Conservation (phyloP, 192 early-diverging fungal species). For the Umbelopsis isabellina region DNA sequence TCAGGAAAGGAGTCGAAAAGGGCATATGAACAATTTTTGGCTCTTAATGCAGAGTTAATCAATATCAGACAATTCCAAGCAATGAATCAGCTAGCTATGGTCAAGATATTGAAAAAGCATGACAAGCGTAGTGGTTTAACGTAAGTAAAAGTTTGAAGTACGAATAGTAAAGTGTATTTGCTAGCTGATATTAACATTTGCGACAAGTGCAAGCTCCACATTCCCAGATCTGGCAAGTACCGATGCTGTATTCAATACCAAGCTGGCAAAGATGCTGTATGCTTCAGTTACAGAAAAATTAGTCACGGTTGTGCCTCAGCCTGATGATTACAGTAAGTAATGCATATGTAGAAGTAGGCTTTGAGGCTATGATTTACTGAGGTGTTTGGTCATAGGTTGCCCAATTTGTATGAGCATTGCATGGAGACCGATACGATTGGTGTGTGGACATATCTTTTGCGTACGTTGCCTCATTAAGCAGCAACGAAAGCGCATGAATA, state of each 20-base stretch:
- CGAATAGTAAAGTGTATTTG: neutral
- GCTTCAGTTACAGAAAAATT: constrained; percentile 66
- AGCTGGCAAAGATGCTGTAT: constrained; percentile 63
- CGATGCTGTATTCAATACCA: constrained; percentile 57
- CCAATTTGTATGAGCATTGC: constrained; percentile 78
- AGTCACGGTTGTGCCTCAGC: constrained; percentile 75
- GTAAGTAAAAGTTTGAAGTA: neutral
- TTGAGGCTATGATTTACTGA: neutral
- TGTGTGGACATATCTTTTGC: constrained; percentile 82
- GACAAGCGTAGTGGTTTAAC: constrained; percentile 75
- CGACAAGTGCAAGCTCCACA: constrained; percentile 46
- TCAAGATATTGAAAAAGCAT: constrained; percentile 92
- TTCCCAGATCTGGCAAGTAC: constrained; percentile 53
- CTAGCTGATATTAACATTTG: neutral
- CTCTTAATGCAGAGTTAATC: constrained; percentile 74
- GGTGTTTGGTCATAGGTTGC: constrained; percentile 45
- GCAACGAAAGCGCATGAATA: constrained; percentile 58
- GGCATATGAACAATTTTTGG: constrained; percentile 55
- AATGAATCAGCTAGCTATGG: constrained; percentile 77
- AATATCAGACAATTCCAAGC: constrained; percentile 75
- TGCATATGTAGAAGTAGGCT: neutral
- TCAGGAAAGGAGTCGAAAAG: constrained; percentile 24
- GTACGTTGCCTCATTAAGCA: constrained; percentile 81
- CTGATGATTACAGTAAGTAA: constrained; percentile 68
- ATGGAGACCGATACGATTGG: constrained; percentile 80